Evolutionary conservation across 2,329 filamentous ascomycete species (phyloP), one percentile per base, ranked within the genome.

Genomic region (Emmonsiellopsis sp.): DNA sequence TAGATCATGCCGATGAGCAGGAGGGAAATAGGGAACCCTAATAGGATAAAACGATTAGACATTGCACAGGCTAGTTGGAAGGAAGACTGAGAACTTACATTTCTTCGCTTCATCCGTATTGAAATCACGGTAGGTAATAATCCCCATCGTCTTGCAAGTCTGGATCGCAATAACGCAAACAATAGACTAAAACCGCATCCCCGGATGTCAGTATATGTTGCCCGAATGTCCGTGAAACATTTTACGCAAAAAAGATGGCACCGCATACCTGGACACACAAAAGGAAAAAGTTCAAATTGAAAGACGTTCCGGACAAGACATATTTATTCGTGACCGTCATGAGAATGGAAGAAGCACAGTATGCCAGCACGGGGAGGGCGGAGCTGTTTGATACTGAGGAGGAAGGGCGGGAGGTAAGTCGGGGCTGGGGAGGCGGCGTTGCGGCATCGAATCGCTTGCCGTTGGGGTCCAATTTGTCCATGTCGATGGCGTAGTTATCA

Each of bases 281-380:
- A 64, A 96, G 86, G 74, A 98, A 89, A 73, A 95, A 52, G 74
- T 95, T 95, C 65, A 98, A 75, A 74, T 98, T 98, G 82, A 94
- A 98, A 61, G 86, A 82, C 50, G 81, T 79, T 56, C 93, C 93
- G 7, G 89, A 96, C 46, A 98, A 83, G 58, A 96, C 91, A 71
- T 94, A 98, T 79, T 98, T 98, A 77, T 98, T 98, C 71, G 94
- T 93, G n/a, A 96, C 88, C 7, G 93, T 98, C 93, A 98, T 98
- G 71, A 92, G 82, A 68, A 98, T 98, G n/a, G 91, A 96, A 51
- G 92, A 89, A 65, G 87, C 78, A 73, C 93, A 98, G 78, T 98
- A 98, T 48, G 88, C 83, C 60, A 95, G 68, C 63, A 98, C 87
- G 20, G 92, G 90, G 47, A 93, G 69, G 45, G 82, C 76, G 13